Conservation (phyloP, 2,329 filamentous ascomycete species). For the Cadophora malorum region DNA sequence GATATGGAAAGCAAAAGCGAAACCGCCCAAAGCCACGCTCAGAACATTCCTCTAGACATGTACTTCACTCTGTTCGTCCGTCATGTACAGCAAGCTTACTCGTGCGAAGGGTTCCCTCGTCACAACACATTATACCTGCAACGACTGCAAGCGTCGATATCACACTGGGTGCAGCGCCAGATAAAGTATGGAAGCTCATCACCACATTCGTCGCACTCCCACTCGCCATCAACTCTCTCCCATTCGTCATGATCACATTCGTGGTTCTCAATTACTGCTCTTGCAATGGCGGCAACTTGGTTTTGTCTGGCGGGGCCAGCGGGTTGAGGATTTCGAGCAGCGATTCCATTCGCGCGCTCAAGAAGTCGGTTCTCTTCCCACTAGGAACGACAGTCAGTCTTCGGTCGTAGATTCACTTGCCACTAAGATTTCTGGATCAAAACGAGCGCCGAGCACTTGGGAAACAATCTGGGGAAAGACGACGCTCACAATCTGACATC, state of each 20-base stretch:
- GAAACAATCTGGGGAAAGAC: too few species aligned
- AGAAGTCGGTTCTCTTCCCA: conserved; percentile 48
- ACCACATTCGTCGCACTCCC: conserved; percentile 52
- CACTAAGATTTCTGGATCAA: too few species aligned
- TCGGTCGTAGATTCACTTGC: too few species aligned
- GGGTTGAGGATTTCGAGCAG: conserved; percentile 25
- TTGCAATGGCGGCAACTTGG: conserved; percentile 2
- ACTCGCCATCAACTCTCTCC: conserved; percentile 45
- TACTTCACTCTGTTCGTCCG: too few species aligned
- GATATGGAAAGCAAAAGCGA: too few species aligned
- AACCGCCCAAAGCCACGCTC: too few species aligned
- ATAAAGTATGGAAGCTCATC: conserved; percentile 50
- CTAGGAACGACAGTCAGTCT: conserved; percentile 40
- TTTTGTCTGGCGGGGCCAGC: background rate
- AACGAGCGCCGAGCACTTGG: too few species aligned
- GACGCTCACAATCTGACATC: background rate
- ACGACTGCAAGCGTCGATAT: conserved; percentile 52
- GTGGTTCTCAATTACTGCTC: conserved; percentile 44
- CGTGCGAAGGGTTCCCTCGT: background rate
- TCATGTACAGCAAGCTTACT: background rate
- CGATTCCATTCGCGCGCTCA: conserved; percentile 43
- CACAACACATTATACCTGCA: conserved; percentile 44
- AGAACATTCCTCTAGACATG: too few species aligned
- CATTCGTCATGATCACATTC: conserved; percentile 50
- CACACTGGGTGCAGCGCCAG: conserved; percentile 54